phyloP scores from a whole-genome alignment of 2,329 filamentous ascomycete species.

The Epichloe baconii region DNA sequence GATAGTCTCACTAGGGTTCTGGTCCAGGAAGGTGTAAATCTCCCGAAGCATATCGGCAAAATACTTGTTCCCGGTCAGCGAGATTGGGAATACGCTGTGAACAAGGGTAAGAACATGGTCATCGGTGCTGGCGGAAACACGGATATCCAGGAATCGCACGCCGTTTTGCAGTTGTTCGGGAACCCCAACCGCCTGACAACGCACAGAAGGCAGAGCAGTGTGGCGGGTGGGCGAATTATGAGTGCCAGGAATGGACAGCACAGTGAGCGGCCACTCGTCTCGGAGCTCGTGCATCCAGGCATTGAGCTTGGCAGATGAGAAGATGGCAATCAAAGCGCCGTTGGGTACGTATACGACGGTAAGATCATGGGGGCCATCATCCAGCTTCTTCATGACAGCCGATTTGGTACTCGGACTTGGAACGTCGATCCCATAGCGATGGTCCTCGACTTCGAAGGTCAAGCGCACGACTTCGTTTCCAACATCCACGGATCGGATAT shows the following conservation, averaged over 20 bases:
- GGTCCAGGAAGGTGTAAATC: slow-evolving; percentile 61
- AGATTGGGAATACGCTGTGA: slow-evolving; percentile 80
- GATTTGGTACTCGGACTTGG: slow-evolving; percentile 49
- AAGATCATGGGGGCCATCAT: slow-evolving; percentile 38
- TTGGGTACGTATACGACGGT: slow-evolving; percentile 53
- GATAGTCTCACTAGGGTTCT: slow-evolving; percentile 68
- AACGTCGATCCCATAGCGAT: slow-evolving; percentile 56
- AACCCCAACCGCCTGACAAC: slow-evolving; percentile 75
- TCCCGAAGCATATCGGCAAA: slow-evolving; percentile 60
- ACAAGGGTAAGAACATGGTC: slow-evolving; percentile 67
- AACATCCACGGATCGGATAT: slow-evolving; percentile 45
- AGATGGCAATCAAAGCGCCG: slow-evolving; percentile 46
- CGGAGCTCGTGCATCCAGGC: slow-evolving; percentile 72
- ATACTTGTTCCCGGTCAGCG: slow-evolving; percentile 67
- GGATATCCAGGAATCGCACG: slow-evolving; percentile 86
- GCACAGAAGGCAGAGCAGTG: slow-evolving; percentile 77
- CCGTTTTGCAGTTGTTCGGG: slow-evolving; percentile 74
- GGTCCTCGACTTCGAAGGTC: slow-evolving; percentile 49
- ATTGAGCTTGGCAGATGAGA: slow-evolving; percentile 55
- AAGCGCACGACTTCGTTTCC: slow-evolving; percentile 58
- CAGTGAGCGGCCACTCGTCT: slow-evolving; percentile 59
- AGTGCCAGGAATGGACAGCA: slow-evolving; percentile 83
- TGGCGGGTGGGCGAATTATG: slow-evolving; percentile 87
- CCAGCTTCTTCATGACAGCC: slow-evolving; percentile 45
- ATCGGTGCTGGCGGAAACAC: slow-evolving; percentile 44